phyloP scores from a whole-genome alignment of 2,329 filamentous ascomycete genomes.

The Endoconidiophora polonica region DNA sequence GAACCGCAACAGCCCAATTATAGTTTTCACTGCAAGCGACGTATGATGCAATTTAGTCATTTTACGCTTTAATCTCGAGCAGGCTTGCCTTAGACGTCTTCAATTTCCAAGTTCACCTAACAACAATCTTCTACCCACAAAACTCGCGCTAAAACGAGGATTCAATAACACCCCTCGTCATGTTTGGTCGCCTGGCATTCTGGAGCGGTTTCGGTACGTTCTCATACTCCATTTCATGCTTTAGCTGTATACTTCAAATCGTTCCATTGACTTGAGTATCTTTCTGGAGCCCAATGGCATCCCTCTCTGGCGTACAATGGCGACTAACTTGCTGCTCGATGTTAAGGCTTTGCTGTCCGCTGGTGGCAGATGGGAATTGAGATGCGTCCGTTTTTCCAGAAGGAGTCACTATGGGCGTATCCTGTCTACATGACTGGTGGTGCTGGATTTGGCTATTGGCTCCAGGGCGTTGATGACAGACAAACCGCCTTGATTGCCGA shows the following conservation, averaged over 20 bases:
- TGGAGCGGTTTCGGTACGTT: conserved; percentile 80
- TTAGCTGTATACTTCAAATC: no score
- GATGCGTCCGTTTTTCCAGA: conserved; percentile 88
- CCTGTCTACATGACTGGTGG: conserved; percentile 74
- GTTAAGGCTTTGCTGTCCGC: conserved; percentile 71
- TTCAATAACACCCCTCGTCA: conserved; percentile 21
- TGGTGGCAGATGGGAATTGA: conserved; percentile 97
- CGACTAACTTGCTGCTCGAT: background rate
- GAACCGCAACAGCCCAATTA: no score
- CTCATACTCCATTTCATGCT: background rate
- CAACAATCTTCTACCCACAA: background rate
- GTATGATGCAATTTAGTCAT: no score
- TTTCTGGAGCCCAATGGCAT: background rate
- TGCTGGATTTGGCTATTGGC: conserved; percentile 91
- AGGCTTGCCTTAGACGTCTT: no score
- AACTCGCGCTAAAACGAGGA: background rate
- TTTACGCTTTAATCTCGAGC: no score
- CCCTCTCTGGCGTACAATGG: background rate
- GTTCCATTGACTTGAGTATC: no score
- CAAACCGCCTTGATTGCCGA: conserved; percentile 63
- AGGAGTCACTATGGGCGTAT: conserved; percentile 74
- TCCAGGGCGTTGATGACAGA: conserved; percentile 73
- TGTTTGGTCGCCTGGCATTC: conserved; percentile 55
- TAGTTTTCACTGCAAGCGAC: no score
- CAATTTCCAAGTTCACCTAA: background rate